Conservation (phyloP, 768 basidiomycete genomes). For the Phanerochaete sordida region DNA sequence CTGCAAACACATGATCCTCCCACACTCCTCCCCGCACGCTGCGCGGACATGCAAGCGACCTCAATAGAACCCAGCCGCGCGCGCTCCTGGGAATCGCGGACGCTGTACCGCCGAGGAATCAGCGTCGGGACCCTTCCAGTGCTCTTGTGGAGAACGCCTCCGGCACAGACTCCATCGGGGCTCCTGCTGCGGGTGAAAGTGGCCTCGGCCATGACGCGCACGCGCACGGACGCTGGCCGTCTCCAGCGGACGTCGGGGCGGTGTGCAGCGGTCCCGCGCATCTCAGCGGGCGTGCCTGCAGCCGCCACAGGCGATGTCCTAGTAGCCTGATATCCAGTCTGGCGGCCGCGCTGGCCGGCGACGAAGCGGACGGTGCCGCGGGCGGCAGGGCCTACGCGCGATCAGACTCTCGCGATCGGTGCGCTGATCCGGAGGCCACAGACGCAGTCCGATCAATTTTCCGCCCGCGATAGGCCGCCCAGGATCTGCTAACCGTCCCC, state of each 20-base stretch:
- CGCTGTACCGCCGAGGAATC: not conserved
- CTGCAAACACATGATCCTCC: constrained; percentile 1
- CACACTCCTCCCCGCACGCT: constrained; percentile 7
- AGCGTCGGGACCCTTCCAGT: constrained; percentile 2
- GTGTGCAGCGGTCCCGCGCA: not conserved
- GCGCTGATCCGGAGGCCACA: not conserved
- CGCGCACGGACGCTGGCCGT: not conserved
- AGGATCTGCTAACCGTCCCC: not conserved
- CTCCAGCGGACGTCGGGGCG: not conserved
- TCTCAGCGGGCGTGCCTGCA: no score
- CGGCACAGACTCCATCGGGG: not conserved
- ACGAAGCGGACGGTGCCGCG: not conserved
- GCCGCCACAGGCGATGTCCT: no score
- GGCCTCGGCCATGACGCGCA: no score
- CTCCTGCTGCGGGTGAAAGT: no score
- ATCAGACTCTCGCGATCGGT: not conserved
- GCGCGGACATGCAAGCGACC: not conserved
- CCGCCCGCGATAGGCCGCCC: not conserved
- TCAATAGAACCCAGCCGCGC: not conserved
- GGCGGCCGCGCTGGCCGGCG: not conserved
- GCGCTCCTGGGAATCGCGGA: not conserved
- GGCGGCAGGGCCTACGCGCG: not conserved
- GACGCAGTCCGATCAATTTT: not conserved
- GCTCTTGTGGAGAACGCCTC: not conserved
- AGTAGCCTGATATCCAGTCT: no score